phyloP scores from a whole-genome alignment of 2,329 filamentous ascomycete species.

The Aspergillus sp. region DNA sequence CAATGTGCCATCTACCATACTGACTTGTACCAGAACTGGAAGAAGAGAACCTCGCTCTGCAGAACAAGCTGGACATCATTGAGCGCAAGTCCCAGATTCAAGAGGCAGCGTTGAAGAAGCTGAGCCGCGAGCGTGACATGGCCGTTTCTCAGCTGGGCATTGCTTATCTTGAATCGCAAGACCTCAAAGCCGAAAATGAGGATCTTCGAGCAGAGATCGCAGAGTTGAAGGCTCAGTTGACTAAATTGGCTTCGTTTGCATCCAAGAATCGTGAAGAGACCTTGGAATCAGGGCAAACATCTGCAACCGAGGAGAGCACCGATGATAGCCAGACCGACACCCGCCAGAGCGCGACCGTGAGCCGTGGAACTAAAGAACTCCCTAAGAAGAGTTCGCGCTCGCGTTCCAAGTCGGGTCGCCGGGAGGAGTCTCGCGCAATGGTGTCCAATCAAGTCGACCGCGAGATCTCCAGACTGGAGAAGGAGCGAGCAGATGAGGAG shows the following conservation, averaged over 20 bases:
- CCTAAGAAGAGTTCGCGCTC: slow-evolving; percentile 29
- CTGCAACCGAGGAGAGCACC: slow-evolving; percentile 22
- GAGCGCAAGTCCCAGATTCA: slow-evolving; percentile 55
- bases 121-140: slow-evolving; percentile 57
- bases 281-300: slow-evolving; percentile 23
- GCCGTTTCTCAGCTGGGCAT: slow-evolving; percentile 57
- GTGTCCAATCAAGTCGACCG: slow-evolving; percentile 35
- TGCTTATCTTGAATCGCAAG: slow-evolving; percentile 53
- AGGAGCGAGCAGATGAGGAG: slow-evolving; percentile 36
- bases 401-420: slow-evolving; percentile 20
- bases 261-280: slow-evolving; percentile 28
- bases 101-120: slow-evolving; percentile 53
- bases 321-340: slow-evolving; percentile 33
- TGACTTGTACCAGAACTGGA: slow-evolving; percentile 42
- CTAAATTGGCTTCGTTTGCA: slow-evolving; percentile 20
- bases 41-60: slow-evolving; percentile 51
- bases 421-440: slow-evolving; percentile 28
- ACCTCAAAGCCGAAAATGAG: slow-evolving; percentile 41
- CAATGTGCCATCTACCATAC: slow-evolving; percentile 24
- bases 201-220: slow-evolving; percentile 35
- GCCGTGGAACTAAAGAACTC: slow-evolving; percentile 27
- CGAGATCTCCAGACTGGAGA: slow-evolving; percentile 35
- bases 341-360: slow-evolving; percentile 26
- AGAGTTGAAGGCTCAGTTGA: slow-evolving; percentile 36
- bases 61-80: slow-evolving; percentile 54